Percentiles rank a stretch among this genome's conserved stretches.
These are phyloP conservation scores for Mucor saturninus DNA, from an alignment of 371 early-diverging fungal genomes.

Conservation along the genomic window DNA sequence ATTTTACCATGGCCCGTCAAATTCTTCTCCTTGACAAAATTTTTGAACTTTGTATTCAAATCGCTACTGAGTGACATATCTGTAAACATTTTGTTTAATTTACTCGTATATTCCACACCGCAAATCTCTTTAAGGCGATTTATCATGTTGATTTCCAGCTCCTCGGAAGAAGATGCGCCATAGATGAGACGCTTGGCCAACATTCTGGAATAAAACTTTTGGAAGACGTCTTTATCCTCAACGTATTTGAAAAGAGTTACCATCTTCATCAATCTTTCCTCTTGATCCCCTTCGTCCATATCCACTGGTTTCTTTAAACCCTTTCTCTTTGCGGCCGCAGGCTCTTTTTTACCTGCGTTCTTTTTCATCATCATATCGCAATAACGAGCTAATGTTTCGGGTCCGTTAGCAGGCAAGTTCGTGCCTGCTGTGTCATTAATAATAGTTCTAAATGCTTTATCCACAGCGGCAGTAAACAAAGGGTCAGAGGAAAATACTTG, in stretches of 20 bases:
- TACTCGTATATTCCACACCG: slow-evolving; percentile 91
- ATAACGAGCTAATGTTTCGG: slow-evolving; percentile 83
- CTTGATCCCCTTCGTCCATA: slow-evolving; percentile 54
- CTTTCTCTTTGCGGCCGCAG: slow-evolving; percentile 10
- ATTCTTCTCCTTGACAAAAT: slow-evolving; percentile 44
- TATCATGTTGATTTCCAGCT: slow-evolving; percentile 87
- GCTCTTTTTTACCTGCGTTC: slow-evolving; percentile 47
- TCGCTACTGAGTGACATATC: slow-evolving; percentile 90
- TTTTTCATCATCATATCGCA: slow-evolving; percentile 82
- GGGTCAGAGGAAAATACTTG: slow-evolving; percentile 73
- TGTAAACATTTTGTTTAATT: slow-evolving; percentile 91
- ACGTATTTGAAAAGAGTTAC: slow-evolving; percentile 86
- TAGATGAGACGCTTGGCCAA: slow-evolving; percentile 88
- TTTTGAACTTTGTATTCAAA: slow-evolving; percentile 60
- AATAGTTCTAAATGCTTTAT: slow-evolving; percentile 84
- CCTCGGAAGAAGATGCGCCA: slow-evolving; percentile 78
- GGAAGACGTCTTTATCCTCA: slow-evolving; percentile 95
- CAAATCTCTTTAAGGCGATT: slow-evolving; percentile 87
- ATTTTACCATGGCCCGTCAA: slow-evolving; percentile 46
- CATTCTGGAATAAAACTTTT: slow-evolving; percentile 89
- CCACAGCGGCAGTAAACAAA: slow-evolving; percentile 79
- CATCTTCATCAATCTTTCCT: slow-evolving; percentile 58
- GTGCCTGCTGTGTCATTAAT: slow-evolving; percentile 62
- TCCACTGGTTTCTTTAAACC: slow-evolving; percentile 24
- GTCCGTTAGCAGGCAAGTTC: slow-evolving; percentile 56